Conservation (phyloP, 2,329 filamentous ascomycete species). For the Clonostachys rosea region DNA sequence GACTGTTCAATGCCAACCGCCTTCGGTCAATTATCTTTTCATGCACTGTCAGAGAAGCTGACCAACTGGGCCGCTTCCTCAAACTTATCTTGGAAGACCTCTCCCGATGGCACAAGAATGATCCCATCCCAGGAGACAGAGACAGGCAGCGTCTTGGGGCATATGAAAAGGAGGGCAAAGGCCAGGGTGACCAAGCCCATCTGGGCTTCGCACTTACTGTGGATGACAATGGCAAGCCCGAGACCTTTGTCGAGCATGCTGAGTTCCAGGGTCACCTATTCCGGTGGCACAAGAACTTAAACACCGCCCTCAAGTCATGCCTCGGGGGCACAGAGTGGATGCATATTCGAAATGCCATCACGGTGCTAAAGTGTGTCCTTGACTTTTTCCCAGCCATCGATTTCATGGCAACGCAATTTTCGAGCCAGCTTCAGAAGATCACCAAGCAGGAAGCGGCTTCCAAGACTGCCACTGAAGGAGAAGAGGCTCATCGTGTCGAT, state of each 20-base stretch:
- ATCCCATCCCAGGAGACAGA: constrained; percentile 41
- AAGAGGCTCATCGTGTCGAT: constrained; percentile 63
- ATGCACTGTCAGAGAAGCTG: constrained; percentile 84
- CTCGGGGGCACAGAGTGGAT: constrained; percentile 86
- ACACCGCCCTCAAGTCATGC: constrained; percentile 75
- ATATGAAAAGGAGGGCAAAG: constrained; percentile 76
- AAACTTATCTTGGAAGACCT: constrained; percentile 78
- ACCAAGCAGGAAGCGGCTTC: constrained; percentile 53
- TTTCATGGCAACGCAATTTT: constrained; percentile 72
- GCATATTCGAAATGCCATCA: constrained; percentile 95
- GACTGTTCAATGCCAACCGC: constrained; percentile 78
- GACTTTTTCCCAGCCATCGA: constrained; percentile 85
- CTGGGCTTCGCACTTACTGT: constrained; percentile 76
- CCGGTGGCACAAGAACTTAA: constrained; percentile 85
- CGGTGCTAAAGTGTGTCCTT: constrained; percentile 74
- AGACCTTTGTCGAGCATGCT: constrained; percentile 73
- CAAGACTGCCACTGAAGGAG: constrained; percentile 40
- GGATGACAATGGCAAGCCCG: constrained; percentile 61
- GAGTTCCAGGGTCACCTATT: constrained; percentile 82
- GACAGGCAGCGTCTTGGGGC: constrained; percentile 58
- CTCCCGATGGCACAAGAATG: constrained; percentile 77
- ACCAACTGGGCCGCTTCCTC: constrained; percentile 89
- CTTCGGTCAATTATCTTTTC: constrained; percentile 81
- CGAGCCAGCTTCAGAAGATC: constrained; percentile 61
- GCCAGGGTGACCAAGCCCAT: constrained; percentile 45